A percentile compares a stretch with the other conserved stretches of the same genome.
Conservation (phyloP, 108 stramenopile species). For the Pelagomonas calceolata region DNA sequence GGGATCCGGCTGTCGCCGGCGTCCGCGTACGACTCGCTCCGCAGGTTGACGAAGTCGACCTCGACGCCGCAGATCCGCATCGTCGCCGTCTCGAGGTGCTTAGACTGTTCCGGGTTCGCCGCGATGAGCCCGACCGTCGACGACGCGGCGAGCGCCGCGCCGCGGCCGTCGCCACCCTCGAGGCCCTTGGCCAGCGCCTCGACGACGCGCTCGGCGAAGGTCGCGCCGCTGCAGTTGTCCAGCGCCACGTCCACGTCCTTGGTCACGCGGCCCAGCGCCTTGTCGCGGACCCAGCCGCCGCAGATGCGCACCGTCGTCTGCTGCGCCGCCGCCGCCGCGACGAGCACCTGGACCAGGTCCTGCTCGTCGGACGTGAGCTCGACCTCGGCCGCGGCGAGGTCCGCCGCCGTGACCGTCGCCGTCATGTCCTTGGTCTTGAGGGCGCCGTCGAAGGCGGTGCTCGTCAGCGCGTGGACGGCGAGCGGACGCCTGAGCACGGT, state of each 20-base stretch:
- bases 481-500: no score
- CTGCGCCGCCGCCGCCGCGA: slow-evolving; percentile 7
- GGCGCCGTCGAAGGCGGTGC: no score
- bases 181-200: slow-evolving; percentile 42
- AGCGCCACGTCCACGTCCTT: slow-evolving; percentile 87
- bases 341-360: slow-evolving; percentile 18
- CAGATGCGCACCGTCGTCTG: slow-evolving; percentile 28
- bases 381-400: not conserved
- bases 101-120: slow-evolving; percentile 91
- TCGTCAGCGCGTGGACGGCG: no score
- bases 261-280: not conserved
- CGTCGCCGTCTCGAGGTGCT: slow-evolving; percentile 96
- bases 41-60: slow-evolving; percentile 83
- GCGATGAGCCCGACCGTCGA: slow-evolving; percentile 66
- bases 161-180: slow-evolving; percentile 25
- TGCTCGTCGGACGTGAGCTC: slow-evolving; percentile 10
- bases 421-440: no score
- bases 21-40: slow-evolving; percentile 71
- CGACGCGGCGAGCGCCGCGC: no score
- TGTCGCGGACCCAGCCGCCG: slow-evolving; percentile 42
- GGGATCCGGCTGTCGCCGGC: slow-evolving; percentile 74
- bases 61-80: slow-evolving; percentile 68
- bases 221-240: slow-evolving; percentile 76
- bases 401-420: no score
- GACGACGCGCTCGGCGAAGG: slow-evolving; percentile 74